Conservation (phyloP, 2,329 filamentous ascomycete species). For the Hypoxylon sp. region DNA sequence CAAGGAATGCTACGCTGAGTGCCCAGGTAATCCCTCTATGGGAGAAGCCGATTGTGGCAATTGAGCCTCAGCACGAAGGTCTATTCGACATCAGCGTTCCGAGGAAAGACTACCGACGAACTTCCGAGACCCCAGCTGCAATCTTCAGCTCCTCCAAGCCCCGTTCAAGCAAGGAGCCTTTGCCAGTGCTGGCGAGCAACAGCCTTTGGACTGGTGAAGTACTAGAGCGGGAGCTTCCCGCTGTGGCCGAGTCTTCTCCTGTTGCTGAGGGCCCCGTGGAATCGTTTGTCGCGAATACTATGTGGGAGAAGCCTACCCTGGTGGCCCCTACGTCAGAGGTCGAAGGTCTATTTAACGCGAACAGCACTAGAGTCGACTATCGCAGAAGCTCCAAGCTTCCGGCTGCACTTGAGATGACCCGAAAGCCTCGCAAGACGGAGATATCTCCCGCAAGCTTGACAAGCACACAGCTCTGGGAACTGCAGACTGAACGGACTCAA, state of each 20-base stretch:
- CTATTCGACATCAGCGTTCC: constrained; percentile 38
- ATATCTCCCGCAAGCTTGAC: constrained; percentile 22
- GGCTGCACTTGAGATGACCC: constrained; percentile 23
- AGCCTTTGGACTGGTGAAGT: constrained; percentile 36
- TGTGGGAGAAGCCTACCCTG: constrained; percentile 26
- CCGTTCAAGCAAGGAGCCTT: constrained; percentile 31
- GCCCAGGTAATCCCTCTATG: constrained; percentile 22
- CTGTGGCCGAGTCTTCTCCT: constrained; percentile 37
- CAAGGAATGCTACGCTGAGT: background rate
- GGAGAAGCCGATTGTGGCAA: constrained; percentile 21
- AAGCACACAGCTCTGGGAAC: constrained; percentile 35
- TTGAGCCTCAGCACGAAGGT: constrained; percentile 25
- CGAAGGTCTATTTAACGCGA: constrained; percentile 26
- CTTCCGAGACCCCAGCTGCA: constrained; percentile 46
- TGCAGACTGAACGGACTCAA: background rate
- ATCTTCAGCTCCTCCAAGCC: constrained; percentile 42
- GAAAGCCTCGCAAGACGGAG: constrained; percentile 21
- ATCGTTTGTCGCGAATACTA: constrained; percentile 31
- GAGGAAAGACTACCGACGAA: constrained; percentile 42
- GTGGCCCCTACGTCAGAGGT: background rate
- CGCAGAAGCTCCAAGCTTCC: constrained; percentile 32
- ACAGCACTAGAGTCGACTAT: constrained; percentile 22
- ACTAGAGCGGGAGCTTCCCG: constrained; percentile 35
- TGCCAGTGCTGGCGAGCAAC: constrained; percentile 27
- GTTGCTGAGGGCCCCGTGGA: constrained; percentile 3